Conservation (phyloP, 176 grass and related monocot species). For the Oryza coarctata region DNA sequence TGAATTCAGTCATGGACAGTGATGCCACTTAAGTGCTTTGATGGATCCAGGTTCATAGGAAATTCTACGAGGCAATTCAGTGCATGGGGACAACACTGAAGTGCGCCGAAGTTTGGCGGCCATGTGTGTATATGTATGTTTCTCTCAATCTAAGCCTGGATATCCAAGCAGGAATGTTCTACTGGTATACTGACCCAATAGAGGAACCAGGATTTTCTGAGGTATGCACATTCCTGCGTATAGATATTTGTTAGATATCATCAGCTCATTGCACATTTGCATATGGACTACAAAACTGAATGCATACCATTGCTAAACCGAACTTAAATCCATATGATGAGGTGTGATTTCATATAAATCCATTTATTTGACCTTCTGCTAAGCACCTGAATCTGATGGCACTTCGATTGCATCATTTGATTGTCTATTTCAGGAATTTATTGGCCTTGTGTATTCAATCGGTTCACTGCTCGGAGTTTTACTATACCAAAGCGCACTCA, state of each 20-base stretch:
- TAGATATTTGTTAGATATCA: slow-evolving; percentile 4
- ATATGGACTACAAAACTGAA: not conserved
- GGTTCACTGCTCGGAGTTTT: slow-evolving; percentile 74
- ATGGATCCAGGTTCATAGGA: slow-evolving; percentile 62
- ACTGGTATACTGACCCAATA: slow-evolving; percentile 69
- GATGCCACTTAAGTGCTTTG: slow-evolving; percentile 7
- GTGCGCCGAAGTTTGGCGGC: slow-evolving; percentile 69
- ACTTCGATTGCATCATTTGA: not conserved
- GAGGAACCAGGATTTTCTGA: slow-evolving; percentile 73
- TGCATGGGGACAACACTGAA: slow-evolving; percentile 64
- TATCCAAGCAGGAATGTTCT: slow-evolving; percentile 96
- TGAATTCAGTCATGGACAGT: not conserved
- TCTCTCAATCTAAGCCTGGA: slow-evolving; percentile 72
- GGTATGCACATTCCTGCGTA: slow-evolving; percentile 39
- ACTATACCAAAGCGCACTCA: slow-evolving; percentile 68
- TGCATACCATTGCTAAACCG: not conserved
- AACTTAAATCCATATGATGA: not conserved
- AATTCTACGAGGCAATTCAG: slow-evolving; percentile 55
- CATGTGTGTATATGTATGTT: slow-evolving; percentile 70
- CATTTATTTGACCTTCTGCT: not conserved
- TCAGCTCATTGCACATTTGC: not conserved
- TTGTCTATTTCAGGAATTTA: slow-evolving; percentile 43
- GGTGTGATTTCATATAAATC: not conserved
- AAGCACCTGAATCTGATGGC: not conserved
- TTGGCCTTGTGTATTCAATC: slow-evolving; percentile 68